These are phyloP conservation scores for Triticum turgidum DNA, from an alignment of 176 grass and related monocot genomes.

Conservation along the genomic window DNA sequence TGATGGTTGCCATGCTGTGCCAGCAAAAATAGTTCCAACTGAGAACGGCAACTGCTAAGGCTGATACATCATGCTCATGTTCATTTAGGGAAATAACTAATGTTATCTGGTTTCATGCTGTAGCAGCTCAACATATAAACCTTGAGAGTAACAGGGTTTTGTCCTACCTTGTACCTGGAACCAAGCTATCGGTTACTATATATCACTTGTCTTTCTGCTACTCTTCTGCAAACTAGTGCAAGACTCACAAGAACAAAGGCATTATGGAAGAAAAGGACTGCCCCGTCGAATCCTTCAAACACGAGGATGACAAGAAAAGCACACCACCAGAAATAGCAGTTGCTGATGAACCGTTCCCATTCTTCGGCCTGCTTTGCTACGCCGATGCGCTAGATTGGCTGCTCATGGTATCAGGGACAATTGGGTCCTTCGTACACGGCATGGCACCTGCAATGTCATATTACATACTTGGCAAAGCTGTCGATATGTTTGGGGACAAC, in stretches of 20 bases:
- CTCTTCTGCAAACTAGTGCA: constrained; percentile 13
- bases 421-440: constrained; percentile 53
- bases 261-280: neutral
- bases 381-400: constrained; percentile 54
- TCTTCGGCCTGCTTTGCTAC: constrained; percentile 46
- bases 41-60: neutral
- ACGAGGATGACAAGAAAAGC: neutral
- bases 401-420: constrained; percentile 44
- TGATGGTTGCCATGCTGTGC: neutral
- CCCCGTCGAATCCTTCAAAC: neutral
- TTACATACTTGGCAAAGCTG: constrained; percentile 48
- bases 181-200: constrained; percentile 6
- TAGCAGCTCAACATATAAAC: neutral
- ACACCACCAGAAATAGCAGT: neutral
- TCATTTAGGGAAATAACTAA: neutral
- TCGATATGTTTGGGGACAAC: constrained; percentile 49
- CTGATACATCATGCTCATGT: neutral
- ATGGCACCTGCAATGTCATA: constrained; percentile 47
- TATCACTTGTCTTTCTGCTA: neutral
- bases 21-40: neutral
- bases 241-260: constrained; percentile 22
- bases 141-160: constrained; percentile 26
- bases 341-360: neutral
- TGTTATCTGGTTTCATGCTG: neutral
- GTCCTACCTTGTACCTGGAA: constrained; percentile 19